Conservation (phyloP, 2,329 filamentous ascomycete species). For the Trichoderma atrobrunneum region DNA sequence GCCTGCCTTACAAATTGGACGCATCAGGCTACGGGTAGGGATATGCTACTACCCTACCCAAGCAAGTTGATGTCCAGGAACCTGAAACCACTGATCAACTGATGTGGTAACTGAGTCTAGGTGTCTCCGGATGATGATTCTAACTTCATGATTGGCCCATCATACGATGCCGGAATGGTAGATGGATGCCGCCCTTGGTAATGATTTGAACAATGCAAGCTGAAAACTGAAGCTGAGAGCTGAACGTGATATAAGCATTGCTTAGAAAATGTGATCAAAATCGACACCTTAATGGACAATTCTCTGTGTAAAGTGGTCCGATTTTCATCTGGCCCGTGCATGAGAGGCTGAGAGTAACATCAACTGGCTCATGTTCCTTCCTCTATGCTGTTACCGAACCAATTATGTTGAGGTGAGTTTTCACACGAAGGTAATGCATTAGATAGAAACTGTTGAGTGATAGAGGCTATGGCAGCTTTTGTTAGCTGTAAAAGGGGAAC, state of each 20-base stretch:
- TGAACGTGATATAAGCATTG: background rate
- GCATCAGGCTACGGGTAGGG: background rate
- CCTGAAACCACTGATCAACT: background rate
- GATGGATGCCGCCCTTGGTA: background rate
- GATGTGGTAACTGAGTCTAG: background rate
- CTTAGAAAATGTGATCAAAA: background rate
- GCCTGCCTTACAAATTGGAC: background rate
- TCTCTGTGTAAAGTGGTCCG: background rate
- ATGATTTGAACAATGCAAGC: background rate
- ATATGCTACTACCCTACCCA: background rate
- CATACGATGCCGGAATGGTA: background rate
- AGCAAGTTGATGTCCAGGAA: background rate
- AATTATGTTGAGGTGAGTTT: background rate
- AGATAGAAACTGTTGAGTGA: background rate
- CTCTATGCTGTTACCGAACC: background rate
- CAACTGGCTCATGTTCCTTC: background rate
- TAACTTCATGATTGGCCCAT: background rate
- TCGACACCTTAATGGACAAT: background rate
- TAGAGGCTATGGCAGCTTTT: background rate
- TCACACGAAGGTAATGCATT: background rate
- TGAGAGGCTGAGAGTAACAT: background rate
- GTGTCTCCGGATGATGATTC: background rate
- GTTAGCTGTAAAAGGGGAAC: background rate
- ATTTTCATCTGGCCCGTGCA: background rate
- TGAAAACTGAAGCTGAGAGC: background rate